A percentile compares a stretch with the other conserved stretches of the same genome.
These are phyloP conservation scores for Boletus fagicola DNA, from an alignment of 768 basidiomycete genomes.

Conservation along the genomic window DNA sequence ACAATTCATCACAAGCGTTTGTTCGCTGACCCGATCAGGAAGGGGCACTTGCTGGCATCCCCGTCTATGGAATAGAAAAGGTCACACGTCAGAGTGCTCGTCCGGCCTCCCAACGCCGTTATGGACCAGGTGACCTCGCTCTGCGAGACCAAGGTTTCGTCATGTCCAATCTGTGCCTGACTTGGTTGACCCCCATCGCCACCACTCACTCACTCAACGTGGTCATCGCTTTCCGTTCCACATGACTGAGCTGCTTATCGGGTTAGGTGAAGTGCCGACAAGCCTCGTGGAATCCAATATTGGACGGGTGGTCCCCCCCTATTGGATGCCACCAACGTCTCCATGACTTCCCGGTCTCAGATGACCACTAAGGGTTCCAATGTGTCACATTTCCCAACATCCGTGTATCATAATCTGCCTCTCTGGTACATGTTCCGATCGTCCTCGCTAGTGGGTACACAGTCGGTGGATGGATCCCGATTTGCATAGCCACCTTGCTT, in stretches of 20 bases:
- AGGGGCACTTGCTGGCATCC: too few species aligned
- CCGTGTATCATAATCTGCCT: too few species aligned
- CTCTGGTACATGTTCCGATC: not conserved
- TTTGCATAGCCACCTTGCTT: not conserved
- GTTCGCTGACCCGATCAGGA: too few species aligned
- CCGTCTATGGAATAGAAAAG: too few species aligned
- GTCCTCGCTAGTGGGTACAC: not conserved
- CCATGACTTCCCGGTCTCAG: not conserved
- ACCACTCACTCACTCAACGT: not conserved
- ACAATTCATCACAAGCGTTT: too few species aligned
- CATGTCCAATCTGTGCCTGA: not conserved
- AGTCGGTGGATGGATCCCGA: not conserved
- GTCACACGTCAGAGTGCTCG: too few species aligned
- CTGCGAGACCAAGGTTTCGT: not conserved
- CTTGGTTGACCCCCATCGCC: too few species aligned
- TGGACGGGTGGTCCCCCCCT: too few species aligned
- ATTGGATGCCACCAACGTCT: not conserved
- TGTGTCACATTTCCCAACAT: not conserved
- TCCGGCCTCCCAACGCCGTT: not conserved
- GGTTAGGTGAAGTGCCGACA: not conserved
- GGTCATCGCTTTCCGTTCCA: not conserved
- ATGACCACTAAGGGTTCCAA: not conserved
- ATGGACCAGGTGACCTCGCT: not conserved
- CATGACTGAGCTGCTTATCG: too few species aligned
- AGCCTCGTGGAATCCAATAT: too few species aligned